phyloP scores from a whole-genome alignment of 78 protist species.

The Planoprotostelium fungivorum region DNA sequence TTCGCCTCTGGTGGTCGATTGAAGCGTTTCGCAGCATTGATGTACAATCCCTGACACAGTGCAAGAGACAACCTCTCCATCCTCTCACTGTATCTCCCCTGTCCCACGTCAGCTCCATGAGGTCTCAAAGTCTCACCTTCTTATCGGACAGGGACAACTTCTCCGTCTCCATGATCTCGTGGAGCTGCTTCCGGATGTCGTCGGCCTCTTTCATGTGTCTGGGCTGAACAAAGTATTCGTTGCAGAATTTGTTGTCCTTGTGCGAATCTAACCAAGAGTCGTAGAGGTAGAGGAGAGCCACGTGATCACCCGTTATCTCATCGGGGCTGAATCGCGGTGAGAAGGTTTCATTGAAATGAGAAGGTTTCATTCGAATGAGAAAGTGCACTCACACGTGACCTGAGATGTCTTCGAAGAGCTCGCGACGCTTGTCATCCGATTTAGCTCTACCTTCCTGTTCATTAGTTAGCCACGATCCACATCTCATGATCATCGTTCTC shows the following conservation, averaged over 20 bases:
- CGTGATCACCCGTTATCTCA: neutral
- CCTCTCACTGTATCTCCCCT: neutral
- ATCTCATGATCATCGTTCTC: no score
- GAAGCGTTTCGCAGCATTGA: neutral
- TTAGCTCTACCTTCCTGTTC: neutral
- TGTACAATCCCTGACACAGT: neutral
- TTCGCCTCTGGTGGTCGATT: neutral
- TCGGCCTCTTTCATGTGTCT: constrained; percentile 1
- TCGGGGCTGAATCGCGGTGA: neutral
- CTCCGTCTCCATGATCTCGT: neutral
- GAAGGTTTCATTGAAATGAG: neutral
- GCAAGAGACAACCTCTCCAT: neutral
- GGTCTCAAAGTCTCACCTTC: neutral
- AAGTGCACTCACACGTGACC: neutral
- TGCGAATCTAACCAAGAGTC: neutral
- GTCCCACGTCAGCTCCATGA: neutral
- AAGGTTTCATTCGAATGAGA: neutral
- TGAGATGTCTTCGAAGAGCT: neutral
- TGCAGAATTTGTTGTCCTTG: neutral
- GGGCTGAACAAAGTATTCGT: neutral
- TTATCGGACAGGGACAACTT: neutral
- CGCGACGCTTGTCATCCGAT: neutral
- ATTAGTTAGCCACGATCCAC: neutral
- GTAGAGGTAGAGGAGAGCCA: neutral
- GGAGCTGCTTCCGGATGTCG: neutral